Conservation (phyloP, 148 eudicot species). For the Agrostemma githago region DNA sequence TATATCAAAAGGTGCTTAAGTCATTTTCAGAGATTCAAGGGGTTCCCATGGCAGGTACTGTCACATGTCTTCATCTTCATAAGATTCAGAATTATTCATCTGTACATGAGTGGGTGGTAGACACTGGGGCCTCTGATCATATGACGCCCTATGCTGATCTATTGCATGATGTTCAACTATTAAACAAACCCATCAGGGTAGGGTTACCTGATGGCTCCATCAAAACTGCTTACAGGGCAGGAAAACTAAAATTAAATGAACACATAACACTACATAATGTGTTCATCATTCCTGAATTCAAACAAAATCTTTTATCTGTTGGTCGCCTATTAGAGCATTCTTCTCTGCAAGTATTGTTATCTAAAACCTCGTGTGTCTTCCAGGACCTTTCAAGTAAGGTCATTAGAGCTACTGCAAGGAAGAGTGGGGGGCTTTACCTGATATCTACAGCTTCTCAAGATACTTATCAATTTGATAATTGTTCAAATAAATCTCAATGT, state of each 20-base stretch:
- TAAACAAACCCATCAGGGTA: not conserved
- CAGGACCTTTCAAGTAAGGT: constrained; percentile 8
- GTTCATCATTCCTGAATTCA: not conserved
- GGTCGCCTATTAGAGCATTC: not conserved
- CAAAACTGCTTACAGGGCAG: not conserved
- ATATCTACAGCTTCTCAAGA: too few relatives aligned
- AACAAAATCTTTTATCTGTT: constrained; percentile 3
- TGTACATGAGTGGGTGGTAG: not conserved
- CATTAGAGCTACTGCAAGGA: not conserved
- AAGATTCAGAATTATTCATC: too few relatives aligned
- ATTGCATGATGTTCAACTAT: not conserved
- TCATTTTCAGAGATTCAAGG: not conserved
- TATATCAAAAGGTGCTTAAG: too few relatives aligned
- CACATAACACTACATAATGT: not conserved
- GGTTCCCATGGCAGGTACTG: not conserved
- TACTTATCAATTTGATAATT: too few relatives aligned
- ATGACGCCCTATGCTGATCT: not conserved
- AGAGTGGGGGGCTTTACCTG: not conserved
- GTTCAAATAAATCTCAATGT: too few relatives aligned
- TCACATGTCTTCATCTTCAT: not conserved
- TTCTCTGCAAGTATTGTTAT: not conserved
- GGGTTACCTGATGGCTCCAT: not conserved
- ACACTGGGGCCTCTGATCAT: not conserved
- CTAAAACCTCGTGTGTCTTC: not conserved
- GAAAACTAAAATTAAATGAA: not conserved